phyloP scores from a whole-genome alignment of 1,139 yeast species.

The Candida buenavistaensis region DNA sequence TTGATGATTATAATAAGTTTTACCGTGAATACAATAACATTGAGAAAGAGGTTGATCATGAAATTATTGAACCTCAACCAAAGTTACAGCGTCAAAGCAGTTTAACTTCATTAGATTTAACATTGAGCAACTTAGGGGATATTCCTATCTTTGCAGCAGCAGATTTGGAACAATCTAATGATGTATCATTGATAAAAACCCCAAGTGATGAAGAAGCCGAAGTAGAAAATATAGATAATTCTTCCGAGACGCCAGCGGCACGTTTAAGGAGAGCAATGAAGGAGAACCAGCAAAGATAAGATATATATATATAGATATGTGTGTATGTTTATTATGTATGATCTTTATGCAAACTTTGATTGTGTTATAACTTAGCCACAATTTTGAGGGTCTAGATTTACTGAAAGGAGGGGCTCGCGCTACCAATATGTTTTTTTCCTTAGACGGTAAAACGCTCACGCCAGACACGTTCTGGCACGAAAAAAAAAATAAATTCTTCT shows the following conservation, averaged over 20 bases:
- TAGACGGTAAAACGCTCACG: no score
- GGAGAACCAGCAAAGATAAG: slow-evolving; percentile 5
- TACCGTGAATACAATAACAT: slow-evolving; percentile 28
- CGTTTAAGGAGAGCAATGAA: slow-evolving; percentile 12
- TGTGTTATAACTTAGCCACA: no score
- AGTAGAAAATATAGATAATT: slow-evolving; percentile 1
- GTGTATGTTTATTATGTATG: no score
- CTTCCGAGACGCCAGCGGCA: slow-evolving; percentile 4
- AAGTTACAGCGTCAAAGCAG: slow-evolving; percentile 11
- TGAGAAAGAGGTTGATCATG: slow-evolving; percentile 10
- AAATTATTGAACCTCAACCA: slow-evolving; percentile 1
- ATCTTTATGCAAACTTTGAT: no score
- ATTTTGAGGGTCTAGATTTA: no score
- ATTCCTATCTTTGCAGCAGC: slow-evolving; percentile 35
- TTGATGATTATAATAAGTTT: slow-evolving; percentile 57
- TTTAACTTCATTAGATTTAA: slow-evolving; percentile 13
- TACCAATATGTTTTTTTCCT: no score
- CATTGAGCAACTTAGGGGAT: slow-evolving; percentile 26
- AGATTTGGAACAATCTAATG: slow-evolving; percentile 16
- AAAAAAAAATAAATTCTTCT: no score
- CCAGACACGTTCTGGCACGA: no score
- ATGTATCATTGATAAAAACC: slow-evolving; percentile 8
- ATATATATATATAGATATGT: no score
- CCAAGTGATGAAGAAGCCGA: slow-evolving; percentile 8
- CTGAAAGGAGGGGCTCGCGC: no score